These are phyloP conservation scores for Colletotrichum melonis DNA, from an alignment of 2,329 filamentous ascomycete genomes.

Conservation along the genomic window DNA sequence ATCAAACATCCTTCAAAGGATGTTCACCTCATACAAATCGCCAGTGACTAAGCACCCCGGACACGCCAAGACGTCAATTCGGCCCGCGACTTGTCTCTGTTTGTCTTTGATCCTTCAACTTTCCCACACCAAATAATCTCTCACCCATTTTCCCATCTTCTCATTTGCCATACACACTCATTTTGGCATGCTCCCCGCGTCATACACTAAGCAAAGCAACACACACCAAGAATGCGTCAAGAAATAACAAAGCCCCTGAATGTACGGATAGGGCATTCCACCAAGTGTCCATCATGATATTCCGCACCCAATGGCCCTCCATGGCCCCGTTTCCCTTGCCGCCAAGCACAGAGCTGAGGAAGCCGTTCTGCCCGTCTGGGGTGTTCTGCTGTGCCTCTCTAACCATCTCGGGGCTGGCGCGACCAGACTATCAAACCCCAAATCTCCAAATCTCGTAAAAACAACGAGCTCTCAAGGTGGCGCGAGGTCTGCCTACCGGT, in stretches of 20 bases:
- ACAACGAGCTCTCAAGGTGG: not conserved
- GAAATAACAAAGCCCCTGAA: not conserved
- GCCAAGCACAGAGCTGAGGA: not conserved
- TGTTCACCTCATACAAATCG: not conserved
- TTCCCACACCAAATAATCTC: not conserved
- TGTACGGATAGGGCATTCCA: not conserved
- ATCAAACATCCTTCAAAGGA: not conserved
- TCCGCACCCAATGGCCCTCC: not conserved
- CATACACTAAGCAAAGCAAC: not conserved
- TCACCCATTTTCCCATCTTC: not conserved
- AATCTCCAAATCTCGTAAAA: conserved; percentile 1
- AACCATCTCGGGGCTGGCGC: conserved; percentile 20
- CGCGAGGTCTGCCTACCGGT: not conserved
- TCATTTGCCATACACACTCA: not conserved
- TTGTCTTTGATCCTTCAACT: not conserved
- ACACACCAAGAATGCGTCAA: not conserved
- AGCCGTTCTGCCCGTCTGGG: not conserved
- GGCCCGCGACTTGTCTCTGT: not conserved
- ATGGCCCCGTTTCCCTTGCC: not conserved
- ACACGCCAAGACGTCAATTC: not conserved
- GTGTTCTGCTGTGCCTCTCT: conserved; percentile 7
- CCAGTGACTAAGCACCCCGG: not conserved
- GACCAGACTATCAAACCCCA: not conserved
- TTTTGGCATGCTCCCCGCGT: not conserved
- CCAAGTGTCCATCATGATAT: not conserved